Percentiles rank a stretch among this genome's conserved stretches.
phyloP scores from a whole-genome alignment of 495 filamentous ascomycete species.

The Apiosordaria backusii region DNA sequence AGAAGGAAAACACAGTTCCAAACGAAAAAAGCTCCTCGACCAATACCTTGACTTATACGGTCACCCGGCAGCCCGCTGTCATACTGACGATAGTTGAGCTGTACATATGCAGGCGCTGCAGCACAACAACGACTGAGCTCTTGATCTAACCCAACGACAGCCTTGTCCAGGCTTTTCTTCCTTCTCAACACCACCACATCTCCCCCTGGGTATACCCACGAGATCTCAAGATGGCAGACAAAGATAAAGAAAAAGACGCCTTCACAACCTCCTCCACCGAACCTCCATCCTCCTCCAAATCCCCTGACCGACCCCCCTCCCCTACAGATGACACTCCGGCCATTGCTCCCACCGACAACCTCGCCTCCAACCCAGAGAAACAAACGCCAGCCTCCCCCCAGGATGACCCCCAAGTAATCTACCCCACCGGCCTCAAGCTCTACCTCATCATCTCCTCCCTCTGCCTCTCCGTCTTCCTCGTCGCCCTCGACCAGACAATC shows the following conservation, averaged over 20 bases:
- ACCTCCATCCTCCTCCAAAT: not conserved
- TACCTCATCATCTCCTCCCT: conserved; percentile 48
- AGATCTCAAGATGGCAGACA: not conserved
- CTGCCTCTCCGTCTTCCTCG: conserved; percentile 55
- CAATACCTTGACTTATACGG: too few species aligned
- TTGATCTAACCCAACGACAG: not conserved
- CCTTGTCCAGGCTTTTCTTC: not conserved
- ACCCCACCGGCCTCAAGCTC: conserved; percentile 47
- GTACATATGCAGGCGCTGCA: not conserved
- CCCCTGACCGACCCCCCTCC: not conserved
- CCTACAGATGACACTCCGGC: not conserved
- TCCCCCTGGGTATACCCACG: not conserved
- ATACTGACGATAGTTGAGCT: not conserved
- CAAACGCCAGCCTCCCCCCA: not conserved
- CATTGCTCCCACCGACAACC: conserved; percentile 8
- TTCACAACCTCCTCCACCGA: not conserved
- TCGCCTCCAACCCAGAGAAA: conserved; percentile 5
- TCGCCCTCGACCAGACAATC: conserved; percentile 62
- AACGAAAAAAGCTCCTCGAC: too few species aligned
- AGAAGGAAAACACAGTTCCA: not conserved
- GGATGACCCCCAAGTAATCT: conserved; percentile 28
- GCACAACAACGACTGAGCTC: not conserved
- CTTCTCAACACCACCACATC: not conserved
- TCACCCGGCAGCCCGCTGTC: not conserved
- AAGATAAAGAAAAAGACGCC: not conserved